Evolutionary conservation across 2,329 filamentous ascomycete species (phyloP).

Genomic region (Phialocephala sp.): DNA sequence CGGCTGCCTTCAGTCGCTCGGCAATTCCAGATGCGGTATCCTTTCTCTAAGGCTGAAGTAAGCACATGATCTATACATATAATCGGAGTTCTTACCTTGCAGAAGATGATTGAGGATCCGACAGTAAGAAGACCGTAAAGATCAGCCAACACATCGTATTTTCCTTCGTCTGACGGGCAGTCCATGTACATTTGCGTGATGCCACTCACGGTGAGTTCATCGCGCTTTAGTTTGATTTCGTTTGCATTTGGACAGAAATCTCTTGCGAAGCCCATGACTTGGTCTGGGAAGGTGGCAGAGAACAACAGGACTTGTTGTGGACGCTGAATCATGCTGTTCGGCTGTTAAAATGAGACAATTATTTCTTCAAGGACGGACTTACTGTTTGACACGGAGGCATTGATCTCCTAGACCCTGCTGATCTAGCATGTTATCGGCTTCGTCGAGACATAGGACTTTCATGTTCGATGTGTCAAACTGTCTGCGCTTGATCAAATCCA

Average conservation of each 20-base stretch:
- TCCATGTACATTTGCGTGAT: constrained; percentile 99
- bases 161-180: constrained; percentile 79
- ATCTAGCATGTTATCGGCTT: constrained; percentile 99
- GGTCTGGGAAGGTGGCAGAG: constrained; percentile 92
- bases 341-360: constrained; percentile 23
- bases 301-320: constrained; percentile 89
- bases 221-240: constrained; percentile 83
- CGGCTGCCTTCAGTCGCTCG: constrained; percentile 82
- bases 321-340: constrained; percentile 70
- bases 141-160: constrained; percentile 87
- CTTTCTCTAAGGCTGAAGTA: constrained; percentile 67
- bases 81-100: constrained; percentile 66
- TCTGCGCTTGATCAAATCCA: constrained; percentile 81
- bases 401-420: constrained; percentile 95
- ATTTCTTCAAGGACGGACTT: constrained; percentile 43
- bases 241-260: constrained; percentile 87
- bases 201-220: constrained; percentile 93
- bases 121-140: constrained; percentile 97
- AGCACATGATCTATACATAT: neutral
- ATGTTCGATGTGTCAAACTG: constrained; percentile 75
- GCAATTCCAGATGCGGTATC: constrained; percentile 86
- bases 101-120: constrained; percentile 97
- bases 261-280: constrained; percentile 82
- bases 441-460: constrained; percentile 87
- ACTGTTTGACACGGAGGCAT: constrained; percentile 88